phyloP scores from a whole-genome alignment of 805 yeast genomes.

The Isabelozyma gotoi region DNA sequence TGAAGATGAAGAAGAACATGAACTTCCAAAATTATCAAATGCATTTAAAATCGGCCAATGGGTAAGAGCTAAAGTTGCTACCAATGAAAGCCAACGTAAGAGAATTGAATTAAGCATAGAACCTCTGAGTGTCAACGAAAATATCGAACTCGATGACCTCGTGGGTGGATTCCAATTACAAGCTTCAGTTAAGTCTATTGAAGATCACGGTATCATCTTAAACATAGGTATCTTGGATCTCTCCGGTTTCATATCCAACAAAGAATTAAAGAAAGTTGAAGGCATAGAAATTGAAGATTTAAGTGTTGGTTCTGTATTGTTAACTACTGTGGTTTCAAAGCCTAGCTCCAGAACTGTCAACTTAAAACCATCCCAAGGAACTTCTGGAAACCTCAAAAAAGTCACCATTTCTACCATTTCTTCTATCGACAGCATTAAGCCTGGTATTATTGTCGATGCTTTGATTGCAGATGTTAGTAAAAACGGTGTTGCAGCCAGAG shows the following conservation, averaged over 20 bases:
- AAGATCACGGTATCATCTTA: constrained; percentile 88
- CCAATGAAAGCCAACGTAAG: constrained; percentile 50
- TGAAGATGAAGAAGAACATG: constrained; percentile 36
- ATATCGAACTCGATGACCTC: constrained; percentile 64
- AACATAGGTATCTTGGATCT: constrained; percentile 60
- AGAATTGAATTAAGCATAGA: constrained; percentile 71
- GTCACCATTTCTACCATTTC: constrained; percentile 54
- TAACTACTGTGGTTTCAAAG: constrained; percentile 52
- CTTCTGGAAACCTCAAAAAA: constrained; percentile 47
- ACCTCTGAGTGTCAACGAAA: constrained; percentile 67
- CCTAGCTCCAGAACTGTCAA: constrained; percentile 57
- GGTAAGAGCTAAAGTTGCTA: constrained; percentile 76
- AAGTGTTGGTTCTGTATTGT: constrained; percentile 65
- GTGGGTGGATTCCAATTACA: constrained; percentile 65
- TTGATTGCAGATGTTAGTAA: constrained; percentile 56
- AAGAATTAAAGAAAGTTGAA: constrained; percentile 50
- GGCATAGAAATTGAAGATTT: constrained; percentile 33
- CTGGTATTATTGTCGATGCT: constrained; percentile 82
- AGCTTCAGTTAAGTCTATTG: constrained; percentile 73
- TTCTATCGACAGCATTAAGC: constrained; percentile 76
- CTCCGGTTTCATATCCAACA: constrained; percentile 74
- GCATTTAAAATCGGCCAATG: constrained; percentile 77
- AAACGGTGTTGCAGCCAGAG: constrained; percentile 70
- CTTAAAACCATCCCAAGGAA: constrained; percentile 41
- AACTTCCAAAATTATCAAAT: constrained; percentile 54